These are phyloP conservation scores for Sporobolomyces phaffii DNA, from an alignment of 768 basidiomycete species.

Conservation along the genomic window DNA sequence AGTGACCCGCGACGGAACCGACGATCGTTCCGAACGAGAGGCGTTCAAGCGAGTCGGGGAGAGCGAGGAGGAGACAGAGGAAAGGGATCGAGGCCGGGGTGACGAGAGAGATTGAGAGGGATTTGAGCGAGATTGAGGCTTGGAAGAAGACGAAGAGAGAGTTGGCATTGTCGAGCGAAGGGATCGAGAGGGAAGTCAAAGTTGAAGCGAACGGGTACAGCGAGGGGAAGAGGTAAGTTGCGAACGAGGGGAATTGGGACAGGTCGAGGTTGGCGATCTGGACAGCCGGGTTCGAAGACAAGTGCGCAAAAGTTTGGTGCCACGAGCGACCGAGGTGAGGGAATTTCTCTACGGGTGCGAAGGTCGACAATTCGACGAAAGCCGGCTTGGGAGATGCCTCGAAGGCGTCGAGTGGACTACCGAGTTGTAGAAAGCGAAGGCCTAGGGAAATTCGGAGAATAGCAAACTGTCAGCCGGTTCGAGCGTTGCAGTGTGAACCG, in stretches of 20 bases:
- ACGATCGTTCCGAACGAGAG: no score
- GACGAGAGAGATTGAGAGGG: background rate
- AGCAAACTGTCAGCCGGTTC: background rate
- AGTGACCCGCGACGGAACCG: background rate
- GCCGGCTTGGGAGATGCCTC: background rate
- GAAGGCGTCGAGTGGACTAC: background rate
- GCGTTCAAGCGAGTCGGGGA: no score
- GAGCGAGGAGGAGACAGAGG: background rate
- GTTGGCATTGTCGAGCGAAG: background rate
- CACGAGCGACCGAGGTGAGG: background rate
- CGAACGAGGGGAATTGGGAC: background rate
- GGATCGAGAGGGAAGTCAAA: background rate
- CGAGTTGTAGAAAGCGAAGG: background rate
- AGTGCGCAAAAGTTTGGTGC: background rate
- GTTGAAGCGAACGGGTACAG: background rate
- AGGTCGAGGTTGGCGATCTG: background rate
- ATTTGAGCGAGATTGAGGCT: background rate
- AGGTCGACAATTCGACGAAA: background rate
- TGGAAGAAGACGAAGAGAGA: background rate
- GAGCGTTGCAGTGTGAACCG: no score
- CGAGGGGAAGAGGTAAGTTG: background rate
- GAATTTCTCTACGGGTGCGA: background rate
- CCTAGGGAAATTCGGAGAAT: background rate
- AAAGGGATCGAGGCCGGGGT: background rate
- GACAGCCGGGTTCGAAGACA: background rate